Percentiles rank a stretch among this genome's conserved stretches.
phyloP scores from a whole-genome alignment of 208 protist species.

The Tritrichomonas musculus region DNA sequence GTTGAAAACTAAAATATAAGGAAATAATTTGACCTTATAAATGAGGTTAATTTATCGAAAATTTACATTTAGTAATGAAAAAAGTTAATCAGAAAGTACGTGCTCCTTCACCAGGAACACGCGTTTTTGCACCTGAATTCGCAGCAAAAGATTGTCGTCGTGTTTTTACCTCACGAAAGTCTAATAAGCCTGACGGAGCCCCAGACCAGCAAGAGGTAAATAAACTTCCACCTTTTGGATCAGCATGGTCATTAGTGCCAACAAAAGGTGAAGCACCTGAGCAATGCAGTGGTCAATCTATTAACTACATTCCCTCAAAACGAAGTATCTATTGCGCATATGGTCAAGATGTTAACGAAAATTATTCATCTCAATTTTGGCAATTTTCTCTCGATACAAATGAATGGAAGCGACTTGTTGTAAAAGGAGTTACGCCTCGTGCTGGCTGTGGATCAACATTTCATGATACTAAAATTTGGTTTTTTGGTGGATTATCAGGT shows the following conservation, averaged over 20 bases:
- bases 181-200: no score
- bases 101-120: no score
- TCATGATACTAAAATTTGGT: conserved; percentile 4
- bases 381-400: neutral
- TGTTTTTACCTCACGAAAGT: no score
- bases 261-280: neutral
- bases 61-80: no score
- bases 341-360: neutral
- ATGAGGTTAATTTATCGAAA: no score
- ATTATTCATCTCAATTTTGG: neutral
- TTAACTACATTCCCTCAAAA: neutral
- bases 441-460: neutral
- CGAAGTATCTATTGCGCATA: neutral
- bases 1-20: no score
- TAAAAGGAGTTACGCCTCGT: neutral
- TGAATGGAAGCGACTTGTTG: neutral
- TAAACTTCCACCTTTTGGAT: no score
- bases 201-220: no score
- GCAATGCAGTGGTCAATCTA: neutral
- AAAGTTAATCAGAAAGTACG: no score
- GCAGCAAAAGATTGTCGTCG: no score
- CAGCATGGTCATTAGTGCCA: neutral
- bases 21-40: no score
- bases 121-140: no score
- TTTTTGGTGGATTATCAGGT: neutral